Evolutionary conservation across 192 early-diverging fungal genomes (phyloP), one percentile per base, ranked within the genome.

Genomic region (Backusella morwellensis): DNA sequence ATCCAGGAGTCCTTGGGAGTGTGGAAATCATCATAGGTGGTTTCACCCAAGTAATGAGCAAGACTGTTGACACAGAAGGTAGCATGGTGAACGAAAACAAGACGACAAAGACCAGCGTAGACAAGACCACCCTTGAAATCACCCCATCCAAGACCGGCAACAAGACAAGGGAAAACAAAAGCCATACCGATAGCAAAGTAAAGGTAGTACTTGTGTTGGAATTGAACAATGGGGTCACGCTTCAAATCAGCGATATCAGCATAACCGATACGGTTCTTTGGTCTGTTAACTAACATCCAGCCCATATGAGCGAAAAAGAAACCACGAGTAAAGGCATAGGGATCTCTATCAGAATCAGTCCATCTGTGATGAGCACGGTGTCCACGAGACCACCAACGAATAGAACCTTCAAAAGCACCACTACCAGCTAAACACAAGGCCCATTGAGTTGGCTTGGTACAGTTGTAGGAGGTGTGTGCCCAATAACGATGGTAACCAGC

Each of bases 31-130:
- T 97, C 95, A 80, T 90, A 96, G 26, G 93, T 87, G 40, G 79
- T 84, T 17, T 91, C 89, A 35, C 94, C 94, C 14, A 95, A 79
- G 47, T 80, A 93, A 80, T 96, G 94, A 11, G 94, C 94, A 50
- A 96, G 83, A 32, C 90, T 92, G 83, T 96, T 96, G 71, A 96
- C 90, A 76, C 94, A 96, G 85, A 96, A 96, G 23, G 95, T 96
- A 47, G 95, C 93, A 74, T 96, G 95, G 83, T 96, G 95, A 40
- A 96, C 87, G 72, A 93, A 85, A 29, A 94, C 93, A 70, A 94
- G 89, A 77, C 93, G 92, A 35, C 86, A 77, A 17, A 95, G 82
- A 32, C 88, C 91, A 35, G 94, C 93, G 75, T 83, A 95, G 80
- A 93, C 92, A 80, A 88, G 95, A 7, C 93, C 95, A 77, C 94